phyloP scores from a whole-genome alignment of 2,329 filamentous ascomycete species.

The Colletotrichum graminicola region DNA sequence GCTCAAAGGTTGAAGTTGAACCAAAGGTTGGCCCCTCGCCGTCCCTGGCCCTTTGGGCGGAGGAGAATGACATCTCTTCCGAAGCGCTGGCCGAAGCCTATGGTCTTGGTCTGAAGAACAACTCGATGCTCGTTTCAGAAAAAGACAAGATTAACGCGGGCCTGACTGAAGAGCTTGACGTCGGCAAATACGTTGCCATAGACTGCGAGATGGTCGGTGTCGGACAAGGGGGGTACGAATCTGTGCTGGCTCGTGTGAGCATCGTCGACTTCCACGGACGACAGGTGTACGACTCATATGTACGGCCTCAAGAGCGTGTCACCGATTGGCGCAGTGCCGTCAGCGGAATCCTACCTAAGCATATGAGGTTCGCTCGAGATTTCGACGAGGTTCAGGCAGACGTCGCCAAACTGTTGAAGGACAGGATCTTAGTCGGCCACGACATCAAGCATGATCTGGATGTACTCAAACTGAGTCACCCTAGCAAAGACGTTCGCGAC shows the following conservation, averaged over 20 bases:
- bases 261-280: conserved; percentile 94
- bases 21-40: conserved; percentile 60
- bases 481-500: conserved; percentile 83
- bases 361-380: conserved; percentile 76
- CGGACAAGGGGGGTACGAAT: conserved; percentile 76
- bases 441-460: conserved; percentile 84
- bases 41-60: conserved; percentile 70
- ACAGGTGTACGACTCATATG: conserved; percentile 94
- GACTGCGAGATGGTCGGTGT: conserved; percentile 99
- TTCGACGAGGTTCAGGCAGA: conserved; percentile 84
- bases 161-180: conserved; percentile 69
- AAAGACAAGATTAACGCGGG: conserved; percentile 73
- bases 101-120: conserved; percentile 63
- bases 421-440: conserved; percentile 84
- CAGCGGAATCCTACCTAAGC: conserved; percentile 81
- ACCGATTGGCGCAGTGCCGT: conserved; percentile 92
- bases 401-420: conserved; percentile 76
- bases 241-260: conserved; percentile 86
- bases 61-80: conserved; percentile 71
- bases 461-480: conserved; percentile 82
- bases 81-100: conserved; percentile 74
- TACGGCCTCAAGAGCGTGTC: conserved; percentile 80
- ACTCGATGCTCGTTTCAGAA: conserved; percentile 61
- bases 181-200: conserved; percentile 91
- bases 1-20: conserved; percentile 57